A percentile compares a stretch with the other conserved stretches of the same genome.
Conservation (phyloP, 257 asterid species). For the Mentha longifolia region DNA sequence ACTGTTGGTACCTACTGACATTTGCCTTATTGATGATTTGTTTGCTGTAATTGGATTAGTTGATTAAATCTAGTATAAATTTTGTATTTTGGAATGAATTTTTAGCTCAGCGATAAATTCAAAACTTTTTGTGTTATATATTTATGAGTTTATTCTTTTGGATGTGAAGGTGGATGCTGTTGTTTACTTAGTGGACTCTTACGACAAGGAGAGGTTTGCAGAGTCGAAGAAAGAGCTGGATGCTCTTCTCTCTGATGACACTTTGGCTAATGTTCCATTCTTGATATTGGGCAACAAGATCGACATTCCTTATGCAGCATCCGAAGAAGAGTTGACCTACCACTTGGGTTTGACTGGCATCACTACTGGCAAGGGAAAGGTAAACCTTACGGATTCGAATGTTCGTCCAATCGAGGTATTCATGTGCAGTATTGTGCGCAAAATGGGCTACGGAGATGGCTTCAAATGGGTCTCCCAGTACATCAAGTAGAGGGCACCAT, state of each 20-base stretch:
- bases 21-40: constrained; percentile 4
- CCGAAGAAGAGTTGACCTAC: constrained; percentile 55
- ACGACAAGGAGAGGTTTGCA: constrained; percentile 61
- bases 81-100: not conserved
- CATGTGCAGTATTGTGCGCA: constrained; percentile 74
- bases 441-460: constrained; percentile 69
- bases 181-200: constrained; percentile 59
- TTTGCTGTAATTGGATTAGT: constrained; percentile 6
- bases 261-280: constrained; percentile 60
- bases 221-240: constrained; percentile 66
- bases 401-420: constrained; percentile 61
- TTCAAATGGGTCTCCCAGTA: constrained; percentile 67
- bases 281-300: constrained; percentile 63
- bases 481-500: constrained; percentile 42
- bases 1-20: not conserved
- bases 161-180: constrained; percentile 57
- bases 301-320: constrained; percentile 58
- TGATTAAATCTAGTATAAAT: too few relatives aligned
- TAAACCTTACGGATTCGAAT: constrained; percentile 45
- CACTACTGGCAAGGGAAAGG: constrained; percentile 65
- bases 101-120: not conserved
- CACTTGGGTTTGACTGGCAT: constrained; percentile 56
- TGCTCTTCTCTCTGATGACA: constrained; percentile 59
- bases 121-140: not conserved
- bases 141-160: constrained; percentile 1